A percentile compares a stretch with the other conserved stretches of the same genome.
phyloP scores from a whole-genome alignment of 257 asterid species.

The Gardenia jasminoides region DNA sequence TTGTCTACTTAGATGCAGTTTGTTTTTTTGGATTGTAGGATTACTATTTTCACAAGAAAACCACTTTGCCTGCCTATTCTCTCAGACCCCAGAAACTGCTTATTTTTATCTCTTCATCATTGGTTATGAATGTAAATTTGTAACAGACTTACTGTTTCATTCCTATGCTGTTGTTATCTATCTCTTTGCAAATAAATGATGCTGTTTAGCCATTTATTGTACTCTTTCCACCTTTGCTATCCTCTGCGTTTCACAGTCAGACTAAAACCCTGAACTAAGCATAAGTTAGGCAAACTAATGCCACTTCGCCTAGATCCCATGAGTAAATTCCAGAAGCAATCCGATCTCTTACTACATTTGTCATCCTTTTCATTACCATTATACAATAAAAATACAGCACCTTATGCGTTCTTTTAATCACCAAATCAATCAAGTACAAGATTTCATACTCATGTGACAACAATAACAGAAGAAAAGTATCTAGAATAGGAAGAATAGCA shows the following conservation, averaged over 20 bases:
- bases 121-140: not conserved
- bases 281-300: not conserved
- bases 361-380: no score
- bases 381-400: not conserved
- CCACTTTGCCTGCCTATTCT: not conserved
- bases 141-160: not conserved
- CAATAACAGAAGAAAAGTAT: not conserved
- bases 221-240: not conserved
- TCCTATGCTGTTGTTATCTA: not conserved
- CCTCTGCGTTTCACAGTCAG: not conserved
- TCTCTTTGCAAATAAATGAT: not conserved
- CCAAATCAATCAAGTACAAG: not conserved
- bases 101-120: not conserved
- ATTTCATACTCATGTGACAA: not conserved
- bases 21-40: not conserved
- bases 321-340: not conserved
- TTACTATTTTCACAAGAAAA: not conserved
- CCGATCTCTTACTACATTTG: not conserved
- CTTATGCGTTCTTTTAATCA: not conserved
- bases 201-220: not conserved
- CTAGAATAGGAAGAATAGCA: not conserved
- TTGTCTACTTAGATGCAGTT: not conserved
- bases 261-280: not conserved
- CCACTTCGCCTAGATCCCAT: not conserved
- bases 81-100: not conserved